These are phyloP conservation scores for Pelargonium myrrhifolium DNA, from an alignment of 441 rosid genomes.

Conservation along the genomic window DNA sequence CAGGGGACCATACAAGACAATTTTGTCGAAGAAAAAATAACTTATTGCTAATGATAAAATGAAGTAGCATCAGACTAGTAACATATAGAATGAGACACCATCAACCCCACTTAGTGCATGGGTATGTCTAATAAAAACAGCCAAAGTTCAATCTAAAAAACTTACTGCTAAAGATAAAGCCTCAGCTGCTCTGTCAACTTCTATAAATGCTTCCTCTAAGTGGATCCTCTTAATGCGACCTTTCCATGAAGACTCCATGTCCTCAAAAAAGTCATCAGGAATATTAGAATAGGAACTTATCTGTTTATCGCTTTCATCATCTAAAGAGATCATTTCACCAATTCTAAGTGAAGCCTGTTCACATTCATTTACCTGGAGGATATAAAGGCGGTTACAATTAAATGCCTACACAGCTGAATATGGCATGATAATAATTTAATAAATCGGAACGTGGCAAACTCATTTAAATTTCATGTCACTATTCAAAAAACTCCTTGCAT, in stretches of 20 bases:
- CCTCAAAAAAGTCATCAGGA: slow-evolving; percentile 82
- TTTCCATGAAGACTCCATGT: slow-evolving; percentile 87
- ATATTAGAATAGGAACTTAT: slow-evolving; percentile 35
- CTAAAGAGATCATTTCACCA: slow-evolving; percentile 55
- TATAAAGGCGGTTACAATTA: slow-evolving; percentile 7
- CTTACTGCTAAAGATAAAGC: slow-evolving; percentile 73
- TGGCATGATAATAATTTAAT: neutral
- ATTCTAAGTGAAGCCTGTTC: slow-evolving; percentile 62
- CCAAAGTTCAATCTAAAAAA: slow-evolving; percentile 12
- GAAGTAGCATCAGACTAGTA: neutral
- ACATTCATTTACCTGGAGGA: slow-evolving; percentile 65
- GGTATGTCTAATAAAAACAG: slow-evolving; percentile 12
- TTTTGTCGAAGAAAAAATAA: no score
- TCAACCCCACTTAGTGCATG: neutral
- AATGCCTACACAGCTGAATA: neutral
- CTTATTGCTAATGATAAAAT: neutral
- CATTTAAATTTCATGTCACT: neutral
- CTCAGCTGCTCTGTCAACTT: slow-evolving; percentile 59
- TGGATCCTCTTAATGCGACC: slow-evolving; percentile 79
- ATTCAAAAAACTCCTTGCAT: no score
- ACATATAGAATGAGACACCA: neutral
- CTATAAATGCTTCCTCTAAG: slow-evolving; percentile 52
- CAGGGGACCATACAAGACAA: no score
- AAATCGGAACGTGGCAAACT: neutral
- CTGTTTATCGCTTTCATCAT: slow-evolving; percentile 59